Conservation (phyloP, 2,329 filamentous ascomycete species). For the Fusarium nodosum region DNA sequence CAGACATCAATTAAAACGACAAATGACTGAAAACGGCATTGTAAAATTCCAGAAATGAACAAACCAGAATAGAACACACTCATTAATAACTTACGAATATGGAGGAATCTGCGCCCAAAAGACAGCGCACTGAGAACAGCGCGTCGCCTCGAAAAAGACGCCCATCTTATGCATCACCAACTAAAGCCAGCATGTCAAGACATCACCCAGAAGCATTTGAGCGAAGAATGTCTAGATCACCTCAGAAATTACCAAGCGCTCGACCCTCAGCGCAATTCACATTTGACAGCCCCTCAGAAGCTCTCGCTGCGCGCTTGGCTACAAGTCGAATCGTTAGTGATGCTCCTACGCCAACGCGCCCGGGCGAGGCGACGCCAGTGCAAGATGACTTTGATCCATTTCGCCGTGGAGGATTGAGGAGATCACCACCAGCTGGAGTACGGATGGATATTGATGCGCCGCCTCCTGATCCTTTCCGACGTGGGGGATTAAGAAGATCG, state of each 20-base stretch:
- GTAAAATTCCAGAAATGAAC: constrained; percentile 27
- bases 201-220: constrained; percentile 71
- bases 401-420: constrained; percentile 48
- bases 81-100: constrained; percentile 42
- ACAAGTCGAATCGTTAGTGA: constrained; percentile 47
- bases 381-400: constrained; percentile 51
- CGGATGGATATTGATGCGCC: constrained; percentile 40
- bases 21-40: constrained; percentile 4
- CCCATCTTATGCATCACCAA: constrained; percentile 76
- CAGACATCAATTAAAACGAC: constrained; percentile 32
- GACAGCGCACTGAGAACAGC: constrained; percentile 64
- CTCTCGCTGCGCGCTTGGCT: constrained; percentile 51
- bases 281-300: constrained; percentile 48
- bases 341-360: constrained; percentile 35
- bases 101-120: constrained; percentile 72
- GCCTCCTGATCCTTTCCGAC: constrained; percentile 50
- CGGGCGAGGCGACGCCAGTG: constrained; percentile 20
- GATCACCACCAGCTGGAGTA: constrained; percentile 51
- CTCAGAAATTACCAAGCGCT: constrained; percentile 49
- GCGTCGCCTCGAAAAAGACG: constrained; percentile 53
- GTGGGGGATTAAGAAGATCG: constrained; percentile 48
- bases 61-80: not conserved
- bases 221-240: constrained; percentile 58
- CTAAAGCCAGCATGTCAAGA: constrained; percentile 72
- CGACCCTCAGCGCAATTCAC: constrained; percentile 19